A percentile compares a stretch with the other conserved stretches of the same genome.
phyloP scores from a whole-genome alignment of 805 yeast species.

The Ogataea pignaliae region DNA sequence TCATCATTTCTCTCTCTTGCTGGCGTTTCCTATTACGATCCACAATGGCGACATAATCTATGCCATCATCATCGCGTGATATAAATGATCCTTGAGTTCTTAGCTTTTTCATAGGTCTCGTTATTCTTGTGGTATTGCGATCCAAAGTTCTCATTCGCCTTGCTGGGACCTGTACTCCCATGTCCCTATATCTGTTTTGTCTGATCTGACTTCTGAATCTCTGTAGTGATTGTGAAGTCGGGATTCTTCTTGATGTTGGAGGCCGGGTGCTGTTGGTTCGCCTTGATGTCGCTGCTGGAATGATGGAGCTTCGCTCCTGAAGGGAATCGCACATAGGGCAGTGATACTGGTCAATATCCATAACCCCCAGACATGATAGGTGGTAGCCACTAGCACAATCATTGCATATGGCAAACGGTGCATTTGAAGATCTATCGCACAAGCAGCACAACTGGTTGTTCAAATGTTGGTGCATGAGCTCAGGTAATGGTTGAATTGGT shows the following conservation, averaged over 20 bases:
- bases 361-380: conserved; percentile 26
- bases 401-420: conserved; percentile 26
- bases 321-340: conserved; percentile 34
- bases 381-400: conserved; percentile 32
- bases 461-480: conserved; percentile 20
- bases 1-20: conserved; percentile 7
- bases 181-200: conserved; percentile 14
- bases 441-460: conserved; percentile 26
- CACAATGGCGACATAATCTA: conserved; percentile 21
- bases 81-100: not conserved
- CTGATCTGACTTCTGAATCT: conserved; percentile 22
- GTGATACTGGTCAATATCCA: conserved; percentile 21
- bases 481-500: conserved; percentile 4
- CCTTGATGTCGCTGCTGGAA: conserved; percentile 6
- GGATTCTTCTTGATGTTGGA: conserved; percentile 3
- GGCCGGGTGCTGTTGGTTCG: conserved; percentile 5
- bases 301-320: conserved; percentile 23
- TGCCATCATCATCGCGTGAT: conserved; percentile 10
- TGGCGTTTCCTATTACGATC: conserved; percentile 14
- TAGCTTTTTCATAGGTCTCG: not conserved
- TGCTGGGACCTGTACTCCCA: conserved; percentile 17
- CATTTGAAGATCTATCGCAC: conserved; percentile 25
- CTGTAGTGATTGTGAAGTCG: conserved; percentile 14
- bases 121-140: not conserved
- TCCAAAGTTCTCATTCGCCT: conserved; percentile 1